phyloP scores from a whole-genome alignment of 2,329 filamentous ascomycete genomes.

The Xylariomycetidae sp. region DNA sequence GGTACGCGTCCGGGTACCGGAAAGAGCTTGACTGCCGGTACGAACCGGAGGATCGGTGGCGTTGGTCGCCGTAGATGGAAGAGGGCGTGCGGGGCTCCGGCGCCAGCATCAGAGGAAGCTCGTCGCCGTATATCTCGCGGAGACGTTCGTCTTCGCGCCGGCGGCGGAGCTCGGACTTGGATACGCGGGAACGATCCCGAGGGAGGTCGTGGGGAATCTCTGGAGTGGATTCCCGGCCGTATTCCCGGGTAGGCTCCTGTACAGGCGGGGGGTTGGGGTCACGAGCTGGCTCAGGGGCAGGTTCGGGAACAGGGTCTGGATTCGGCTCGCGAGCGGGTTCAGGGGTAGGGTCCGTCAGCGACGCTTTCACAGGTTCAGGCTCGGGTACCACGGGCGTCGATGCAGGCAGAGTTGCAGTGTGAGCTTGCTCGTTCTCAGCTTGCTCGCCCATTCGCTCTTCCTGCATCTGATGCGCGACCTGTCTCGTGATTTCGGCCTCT shows the following conservation, averaged over 20 bases:
- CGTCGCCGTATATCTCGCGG: conserved; percentile 48
- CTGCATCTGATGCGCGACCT: conserved; percentile 26
- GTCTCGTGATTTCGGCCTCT: conserved; percentile 26
- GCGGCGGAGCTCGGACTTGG: conserved; percentile 24
- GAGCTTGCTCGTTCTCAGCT: conserved; percentile 2
- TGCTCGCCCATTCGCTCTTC: conserved; percentile 26
- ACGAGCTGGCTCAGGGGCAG: conserved; percentile 17
- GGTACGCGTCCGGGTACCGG: conserved; percentile 17
- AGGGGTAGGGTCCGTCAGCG: too few relatives aligned
- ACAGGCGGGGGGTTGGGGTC: conserved; percentile 14
- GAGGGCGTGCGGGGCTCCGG: conserved; percentile 8
- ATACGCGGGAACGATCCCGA: too few relatives aligned
- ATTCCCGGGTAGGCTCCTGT: too few relatives aligned
- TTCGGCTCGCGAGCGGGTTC: too few relatives aligned
- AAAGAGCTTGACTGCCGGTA: conserved; percentile 13
- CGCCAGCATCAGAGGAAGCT: conserved; percentile 5
- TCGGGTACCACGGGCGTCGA: conserved; percentile 1
- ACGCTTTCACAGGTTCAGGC: conserved; percentile 7
- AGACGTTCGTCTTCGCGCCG: conserved; percentile 44
- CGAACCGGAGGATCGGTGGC: too few relatives aligned
- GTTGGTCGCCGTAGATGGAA: background rate
- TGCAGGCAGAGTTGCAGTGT: conserved; percentile 3
- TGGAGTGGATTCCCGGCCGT: too few relatives aligned
- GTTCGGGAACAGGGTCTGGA: conserved; percentile 8
- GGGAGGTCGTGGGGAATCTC: too few relatives aligned